phyloP scores from a whole-genome alignment of 371 early-diverging fungal genomes.

The Apophysomyces ossiformis region DNA sequence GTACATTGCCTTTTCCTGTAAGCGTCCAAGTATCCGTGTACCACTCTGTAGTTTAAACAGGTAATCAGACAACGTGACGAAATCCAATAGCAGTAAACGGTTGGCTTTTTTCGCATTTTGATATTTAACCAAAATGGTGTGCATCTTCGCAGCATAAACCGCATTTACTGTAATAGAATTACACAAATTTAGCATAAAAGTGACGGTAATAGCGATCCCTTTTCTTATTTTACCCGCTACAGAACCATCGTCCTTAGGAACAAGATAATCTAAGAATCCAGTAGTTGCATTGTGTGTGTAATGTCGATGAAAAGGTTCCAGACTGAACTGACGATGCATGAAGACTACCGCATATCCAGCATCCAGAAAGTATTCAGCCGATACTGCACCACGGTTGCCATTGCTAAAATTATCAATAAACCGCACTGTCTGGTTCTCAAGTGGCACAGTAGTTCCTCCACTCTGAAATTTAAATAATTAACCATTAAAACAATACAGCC shows the following conservation, averaged over 20 bases:
- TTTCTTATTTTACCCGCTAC: conserved; percentile 50
- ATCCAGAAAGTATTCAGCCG: conserved; percentile 94
- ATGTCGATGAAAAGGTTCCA: conserved; percentile 93
- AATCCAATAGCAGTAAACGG: conserved; percentile 80
- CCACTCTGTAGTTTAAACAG: conserved; percentile 85
- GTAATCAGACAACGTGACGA: conserved; percentile 93
- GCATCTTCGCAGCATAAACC: conserved; percentile 68
- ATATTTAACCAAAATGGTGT: conserved; percentile 59
- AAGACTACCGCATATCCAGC: conserved; percentile 95
- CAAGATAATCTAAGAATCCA: conserved; percentile 81
- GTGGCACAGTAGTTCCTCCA: conserved; percentile 97
- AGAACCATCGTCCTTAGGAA: conserved; percentile 58
- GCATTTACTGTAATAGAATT: conserved; percentile 51
- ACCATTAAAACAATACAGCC: not conserved
- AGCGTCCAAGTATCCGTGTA: conserved; percentile 66
- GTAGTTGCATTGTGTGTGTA: conserved; percentile 81
- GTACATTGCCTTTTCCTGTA: conserved; percentile 81
- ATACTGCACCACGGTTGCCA: conserved; percentile 95
- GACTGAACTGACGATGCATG: conserved; percentile 90
- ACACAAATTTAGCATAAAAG: not conserved
- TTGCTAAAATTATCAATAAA: conserved; percentile 98
- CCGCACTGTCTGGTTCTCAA: conserved; percentile 97
- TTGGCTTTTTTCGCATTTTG: conserved; percentile 61
- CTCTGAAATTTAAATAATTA: conserved; percentile 53
- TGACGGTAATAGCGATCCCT: not conserved